Conservation (phyloP, 176 grass and related monocot species). For the Eremochloa ophiuroides region DNA sequence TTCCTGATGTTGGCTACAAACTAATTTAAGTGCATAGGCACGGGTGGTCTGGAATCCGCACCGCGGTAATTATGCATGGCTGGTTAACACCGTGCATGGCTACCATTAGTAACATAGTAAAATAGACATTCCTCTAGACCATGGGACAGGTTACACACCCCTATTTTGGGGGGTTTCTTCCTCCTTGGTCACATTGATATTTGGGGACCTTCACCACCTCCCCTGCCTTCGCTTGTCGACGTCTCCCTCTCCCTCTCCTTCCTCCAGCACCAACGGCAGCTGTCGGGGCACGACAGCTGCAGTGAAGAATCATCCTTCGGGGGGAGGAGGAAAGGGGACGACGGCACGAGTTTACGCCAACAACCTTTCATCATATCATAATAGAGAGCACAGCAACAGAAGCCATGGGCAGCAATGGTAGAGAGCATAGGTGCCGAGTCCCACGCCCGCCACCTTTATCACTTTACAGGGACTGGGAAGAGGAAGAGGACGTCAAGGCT, state of each 20-base stretch:
- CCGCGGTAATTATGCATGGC: background rate
- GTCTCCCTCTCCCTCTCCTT: conserved; percentile 26
- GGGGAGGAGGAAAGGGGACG: conserved; percentile 25
- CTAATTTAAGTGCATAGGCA: conserved; percentile 23
- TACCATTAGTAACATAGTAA: conserved; percentile 5
- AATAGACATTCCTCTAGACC: background rate
- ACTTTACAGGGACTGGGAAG: conserved; percentile 28
- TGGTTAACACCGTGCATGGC: conserved; percentile 6
- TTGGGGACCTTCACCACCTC: background rate
- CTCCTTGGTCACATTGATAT: conserved; percentile 24
- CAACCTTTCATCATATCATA: background rate
- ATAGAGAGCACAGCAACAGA: background rate
- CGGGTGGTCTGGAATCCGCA: background rate
- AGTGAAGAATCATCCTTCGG: background rate
- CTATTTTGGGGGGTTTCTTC: conserved; percentile 35
- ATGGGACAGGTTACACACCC: background rate
- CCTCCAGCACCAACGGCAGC: conserved; percentile 27
- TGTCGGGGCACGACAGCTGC: conserved; percentile 30
- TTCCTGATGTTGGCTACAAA: background rate
- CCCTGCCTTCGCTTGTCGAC: conserved; percentile 7
- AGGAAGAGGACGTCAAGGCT: background rate
- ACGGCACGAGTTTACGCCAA: background rate
- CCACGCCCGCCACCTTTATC: conserved; percentile 35
- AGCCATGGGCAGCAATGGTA: conserved; percentile 17
- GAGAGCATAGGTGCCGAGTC: conserved; percentile 23